Evolutionary conservation across 441 rosid species (phyloP).

Genomic region (Erodium moschatum): DNA sequence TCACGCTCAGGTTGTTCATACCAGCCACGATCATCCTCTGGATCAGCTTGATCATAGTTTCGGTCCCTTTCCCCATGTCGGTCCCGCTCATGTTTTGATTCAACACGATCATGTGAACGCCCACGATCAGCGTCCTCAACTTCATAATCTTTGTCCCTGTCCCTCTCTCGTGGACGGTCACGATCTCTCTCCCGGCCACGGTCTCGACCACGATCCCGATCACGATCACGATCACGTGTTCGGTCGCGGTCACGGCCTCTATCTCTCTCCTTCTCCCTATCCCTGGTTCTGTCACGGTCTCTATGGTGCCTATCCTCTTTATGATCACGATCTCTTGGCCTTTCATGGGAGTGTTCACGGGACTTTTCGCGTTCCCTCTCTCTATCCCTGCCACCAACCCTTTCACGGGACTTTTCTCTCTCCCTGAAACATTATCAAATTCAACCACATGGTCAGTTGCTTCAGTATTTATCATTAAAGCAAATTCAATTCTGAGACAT

Average conservation of each 20-base stretch:
- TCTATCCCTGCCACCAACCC: constrained; percentile 43
- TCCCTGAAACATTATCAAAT: constrained; percentile 29
- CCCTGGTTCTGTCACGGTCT: constrained; percentile 64
- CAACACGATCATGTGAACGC: constrained; percentile 49
- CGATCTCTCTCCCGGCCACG: constrained; percentile 40
- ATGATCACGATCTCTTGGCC: constrained; percentile 66
- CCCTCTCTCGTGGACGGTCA: constrained; percentile 36
- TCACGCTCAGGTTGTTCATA: constrained; percentile 42
- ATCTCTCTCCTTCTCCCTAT: constrained; percentile 50
- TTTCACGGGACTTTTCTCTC: constrained; percentile 67
- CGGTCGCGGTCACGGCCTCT: constrained; percentile 29
- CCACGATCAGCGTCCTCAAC: constrained; percentile 47
- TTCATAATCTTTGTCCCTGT: constrained; percentile 57
- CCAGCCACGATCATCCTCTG: constrained; percentile 52
- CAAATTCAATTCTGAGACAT: neutral
- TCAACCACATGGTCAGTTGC: constrained; percentile 9
- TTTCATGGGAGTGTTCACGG: constrained; percentile 56
- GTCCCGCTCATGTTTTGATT: constrained; percentile 55
- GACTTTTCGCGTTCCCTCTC: constrained; percentile 69
- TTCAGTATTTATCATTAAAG: neutral
- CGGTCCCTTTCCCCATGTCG: constrained; percentile 38
- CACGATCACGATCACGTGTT: constrained; percentile 32
- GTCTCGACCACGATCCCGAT: constrained; percentile 25
- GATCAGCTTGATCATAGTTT: constrained; percentile 36
- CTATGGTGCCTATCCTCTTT: constrained; percentile 72